These are phyloP conservation scores for Syzygium aqueum DNA, from an alignment of 345 rosid species.

Conservation along the genomic window DNA sequence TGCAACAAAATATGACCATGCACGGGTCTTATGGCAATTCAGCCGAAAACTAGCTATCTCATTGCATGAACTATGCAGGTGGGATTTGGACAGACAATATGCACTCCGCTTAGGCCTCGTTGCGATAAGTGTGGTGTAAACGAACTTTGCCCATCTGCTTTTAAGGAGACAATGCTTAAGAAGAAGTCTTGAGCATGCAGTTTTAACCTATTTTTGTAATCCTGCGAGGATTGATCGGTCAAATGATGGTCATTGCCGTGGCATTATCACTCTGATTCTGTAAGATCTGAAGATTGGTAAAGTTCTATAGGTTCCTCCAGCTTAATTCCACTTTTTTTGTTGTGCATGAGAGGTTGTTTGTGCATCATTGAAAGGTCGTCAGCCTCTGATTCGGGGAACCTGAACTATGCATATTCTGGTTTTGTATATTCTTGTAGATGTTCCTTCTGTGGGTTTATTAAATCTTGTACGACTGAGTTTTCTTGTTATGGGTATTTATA, in stretches of 20 bases:
- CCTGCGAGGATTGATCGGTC: background rate
- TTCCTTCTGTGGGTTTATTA: background rate
- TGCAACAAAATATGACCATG: background rate
- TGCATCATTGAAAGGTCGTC: background rate
- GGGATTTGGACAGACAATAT: slow-evolving; percentile 87
- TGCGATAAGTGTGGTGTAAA: slow-evolving; percentile 56
- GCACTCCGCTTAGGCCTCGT: slow-evolving; percentile 73
- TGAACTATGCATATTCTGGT: background rate
- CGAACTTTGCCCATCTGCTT: slow-evolving; percentile 80
- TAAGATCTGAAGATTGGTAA: background rate
- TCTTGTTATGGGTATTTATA: background rate
- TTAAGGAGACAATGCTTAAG: slow-evolving; percentile 61
- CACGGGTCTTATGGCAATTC: background rate
- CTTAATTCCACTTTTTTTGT: background rate
- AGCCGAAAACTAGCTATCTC: background rate
- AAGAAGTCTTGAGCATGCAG: slow-evolving; percentile 14
- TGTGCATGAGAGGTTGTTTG: background rate
- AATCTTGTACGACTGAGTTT: background rate
- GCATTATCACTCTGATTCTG: background rate
- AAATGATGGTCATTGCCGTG: background rate
- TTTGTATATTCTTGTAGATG: background rate
- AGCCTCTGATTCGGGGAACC: background rate
- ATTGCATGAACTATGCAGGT: slow-evolving; percentile 32
- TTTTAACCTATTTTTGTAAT: background rate
- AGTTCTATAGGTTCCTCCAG: background rate